Evolutionary conservation across 2,329 filamentous ascomycete genomes (phyloP).

Genomic region (Tolypocladium guangdongense): DNA sequence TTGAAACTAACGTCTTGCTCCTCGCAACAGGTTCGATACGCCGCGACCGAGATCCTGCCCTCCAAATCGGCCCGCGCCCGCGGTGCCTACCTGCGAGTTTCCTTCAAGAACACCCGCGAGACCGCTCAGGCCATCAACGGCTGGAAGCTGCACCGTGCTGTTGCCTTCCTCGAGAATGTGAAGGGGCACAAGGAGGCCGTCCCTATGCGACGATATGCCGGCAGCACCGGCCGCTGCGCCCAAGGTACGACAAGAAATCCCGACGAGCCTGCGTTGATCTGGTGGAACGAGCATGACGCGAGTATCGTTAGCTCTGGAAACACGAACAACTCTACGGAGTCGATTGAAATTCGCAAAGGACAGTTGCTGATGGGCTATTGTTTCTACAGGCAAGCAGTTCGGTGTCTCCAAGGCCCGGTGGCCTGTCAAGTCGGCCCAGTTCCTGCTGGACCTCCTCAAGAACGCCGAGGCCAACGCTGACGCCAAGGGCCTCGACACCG

Average conservation of each 20-base stretch:
- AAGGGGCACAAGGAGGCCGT: conserved; percentile 94
- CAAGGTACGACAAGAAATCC: conserved; percentile 66
- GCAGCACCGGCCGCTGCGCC: conserved; percentile 87
- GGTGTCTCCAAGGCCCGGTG: conserved; percentile 97
- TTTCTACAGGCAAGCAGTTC: conserved; percentile 83
- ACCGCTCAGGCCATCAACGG: conserved; percentile 99
- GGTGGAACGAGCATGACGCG: background rate
- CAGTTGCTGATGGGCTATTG: conserved; percentile 15
- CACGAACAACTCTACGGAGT: background rate
- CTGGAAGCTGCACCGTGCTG: conserved; percentile 92
- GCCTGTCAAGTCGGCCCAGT: conserved; percentile 98
- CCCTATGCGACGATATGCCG: conserved; percentile 95
- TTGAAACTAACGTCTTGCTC: background rate
- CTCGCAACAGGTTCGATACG: conserved; percentile 75
- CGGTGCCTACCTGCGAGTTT: conserved; percentile 97
- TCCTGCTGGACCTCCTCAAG: conserved; percentile 92
- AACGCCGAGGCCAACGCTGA: conserved; percentile 97
- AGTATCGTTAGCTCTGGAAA: background rate
- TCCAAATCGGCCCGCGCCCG: conserved; percentile 95
- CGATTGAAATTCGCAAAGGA: background rate
- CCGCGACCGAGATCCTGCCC: conserved; percentile 75
- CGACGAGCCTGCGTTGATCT: background rate
- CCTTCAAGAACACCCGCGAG: conserved; percentile 99
- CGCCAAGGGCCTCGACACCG: conserved; percentile 93
- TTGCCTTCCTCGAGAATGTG: conserved; percentile 97